These are phyloP conservation scores for Astrephomene gubernaculifera DNA, from an alignment of 139 green algal genomes.

Conservation along the genomic window DNA sequence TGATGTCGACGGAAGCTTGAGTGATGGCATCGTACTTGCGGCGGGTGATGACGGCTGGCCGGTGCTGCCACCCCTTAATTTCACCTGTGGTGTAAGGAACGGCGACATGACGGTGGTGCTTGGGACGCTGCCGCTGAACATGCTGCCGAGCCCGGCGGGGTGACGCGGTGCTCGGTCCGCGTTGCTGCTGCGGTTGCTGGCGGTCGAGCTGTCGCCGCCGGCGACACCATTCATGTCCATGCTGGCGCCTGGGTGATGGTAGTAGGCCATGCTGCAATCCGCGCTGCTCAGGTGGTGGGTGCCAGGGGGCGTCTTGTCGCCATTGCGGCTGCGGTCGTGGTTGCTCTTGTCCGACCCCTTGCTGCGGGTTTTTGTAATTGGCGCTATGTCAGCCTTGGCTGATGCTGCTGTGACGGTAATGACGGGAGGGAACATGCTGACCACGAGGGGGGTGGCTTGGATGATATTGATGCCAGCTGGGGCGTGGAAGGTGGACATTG, in stretches of 20 bases:
- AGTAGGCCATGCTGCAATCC: background rate
- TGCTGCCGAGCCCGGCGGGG: background rate
- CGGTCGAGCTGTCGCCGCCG: background rate
- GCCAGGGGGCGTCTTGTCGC: background rate
- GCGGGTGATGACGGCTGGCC: too few species aligned
- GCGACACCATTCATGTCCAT: background rate
- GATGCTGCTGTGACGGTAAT: background rate
- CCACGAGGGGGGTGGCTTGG: background rate
- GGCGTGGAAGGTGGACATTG: too few species aligned
- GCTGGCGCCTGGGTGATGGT: background rate
- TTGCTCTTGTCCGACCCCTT: too few species aligned
- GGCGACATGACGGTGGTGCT: background rate
- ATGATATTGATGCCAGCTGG: too few species aligned
- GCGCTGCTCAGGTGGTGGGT: background rate
- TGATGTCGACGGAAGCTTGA: too few species aligned
- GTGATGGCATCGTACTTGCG: too few species aligned
- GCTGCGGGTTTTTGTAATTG: too few species aligned
- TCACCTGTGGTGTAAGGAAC: too few species aligned
- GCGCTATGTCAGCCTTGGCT: too few species aligned
- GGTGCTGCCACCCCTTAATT: too few species aligned
- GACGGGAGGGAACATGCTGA: background rate
- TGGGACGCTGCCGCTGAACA: background rate
- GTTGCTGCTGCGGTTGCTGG: background rate
- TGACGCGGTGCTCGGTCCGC: too few species aligned
- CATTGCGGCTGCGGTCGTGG: background rate